These are phyloP conservation scores for Trichosporon sp. DNA, from an alignment of 1,284 basidiomycete genomes.

Conservation along the genomic window DNA sequence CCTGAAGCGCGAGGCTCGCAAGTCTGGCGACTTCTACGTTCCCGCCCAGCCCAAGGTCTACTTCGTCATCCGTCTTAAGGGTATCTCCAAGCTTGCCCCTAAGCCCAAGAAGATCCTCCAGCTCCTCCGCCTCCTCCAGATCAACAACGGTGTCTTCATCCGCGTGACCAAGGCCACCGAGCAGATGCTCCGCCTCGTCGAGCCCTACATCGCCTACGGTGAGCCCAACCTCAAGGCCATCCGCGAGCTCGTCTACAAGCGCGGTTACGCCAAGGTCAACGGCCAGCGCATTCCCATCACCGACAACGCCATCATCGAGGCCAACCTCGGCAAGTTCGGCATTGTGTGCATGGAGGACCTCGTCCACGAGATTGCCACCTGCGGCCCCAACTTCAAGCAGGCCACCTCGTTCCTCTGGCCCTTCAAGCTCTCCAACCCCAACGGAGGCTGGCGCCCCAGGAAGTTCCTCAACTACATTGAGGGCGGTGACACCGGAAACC, in stretches of 20 bases:
- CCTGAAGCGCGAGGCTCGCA: slow-evolving; percentile 85
- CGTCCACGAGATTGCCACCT: slow-evolving; percentile 93
- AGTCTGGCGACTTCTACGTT: slow-evolving; percentile 94
- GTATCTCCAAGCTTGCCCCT: slow-evolving; percentile 99
- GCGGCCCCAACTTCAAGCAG: slow-evolving; percentile 99
- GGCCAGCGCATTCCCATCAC: slow-evolving; percentile 94
- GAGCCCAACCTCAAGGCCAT: slow-evolving; percentile 88
- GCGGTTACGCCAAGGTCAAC: slow-evolving; percentile 97
- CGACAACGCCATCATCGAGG: slow-evolving; percentile 91
- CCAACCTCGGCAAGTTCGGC: slow-evolving; percentile 85
- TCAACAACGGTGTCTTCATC: slow-evolving; percentile 99
- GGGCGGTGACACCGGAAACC: slow-evolving; percentile 90
- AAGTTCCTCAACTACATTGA: slow-evolving; percentile 95
- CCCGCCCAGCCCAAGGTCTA: slow-evolving; percentile 94
- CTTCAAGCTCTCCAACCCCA: slow-evolving; percentile 99
- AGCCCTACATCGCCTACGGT: slow-evolving; percentile 96
- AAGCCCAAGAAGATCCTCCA: slow-evolving; percentile 99
- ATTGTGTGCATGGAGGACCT: slow-evolving; percentile 98
- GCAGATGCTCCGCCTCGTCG: slow-evolving; percentile 96
- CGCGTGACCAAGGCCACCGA: slow-evolving; percentile 94
- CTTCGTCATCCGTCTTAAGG: slow-evolving; percentile 95
- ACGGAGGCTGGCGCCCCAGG: slow-evolving; percentile 90
- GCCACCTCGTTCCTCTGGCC: slow-evolving; percentile 96
- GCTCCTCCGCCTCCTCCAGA: slow-evolving; percentile 95
- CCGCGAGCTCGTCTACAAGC: slow-evolving; percentile 98